Evolutionary conservation across 306 rosid species (phyloP), one percentile per base, ranked within the genome.

Genomic region (Vigna reflexopilosa): DNA sequence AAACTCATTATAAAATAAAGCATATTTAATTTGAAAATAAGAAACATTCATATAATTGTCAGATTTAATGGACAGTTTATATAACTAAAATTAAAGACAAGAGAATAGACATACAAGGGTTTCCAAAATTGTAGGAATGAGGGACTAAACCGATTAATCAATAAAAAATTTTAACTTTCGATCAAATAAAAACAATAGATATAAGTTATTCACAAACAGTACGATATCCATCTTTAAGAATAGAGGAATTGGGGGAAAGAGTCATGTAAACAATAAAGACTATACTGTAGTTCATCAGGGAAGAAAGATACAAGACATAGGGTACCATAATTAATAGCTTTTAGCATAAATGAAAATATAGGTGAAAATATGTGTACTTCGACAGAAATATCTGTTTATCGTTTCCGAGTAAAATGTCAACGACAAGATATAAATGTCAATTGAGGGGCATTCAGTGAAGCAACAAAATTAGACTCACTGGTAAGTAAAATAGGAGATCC

Each of bases 381-480:
- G 5, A 49, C 54, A 15, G n/a, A 44, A 24, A 44, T 59, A 32
- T 7, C 7, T 24, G 67, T 65, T 34, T 44, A 58, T 47, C 63
- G 34, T 22, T 45, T 56, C 49, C 56, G 57, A 58, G 49, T 42
- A 74, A 67, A 22, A 77, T 11, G 48, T 24, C 67, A 67, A 26
- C 17, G 1, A 10, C 19, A 54, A 32, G 9, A 45, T 55, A 65
- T 42, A 67, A 73, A 81, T 44, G 3, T 63, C 40, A 67, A 22
- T 3, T 48, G 26, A 50, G 32, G 81, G 77, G 1, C 40, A 58
- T 32, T 47, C 9, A 3, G n/a, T 28, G 26, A n/a, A 40, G 57
- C 67, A 72, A 55, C 70, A 80, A 65, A 56, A 73, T 19, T 62
- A 65, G 10, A 54, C 42, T 56, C 58, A 26, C 22, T 7, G 34